A percentile compares a stretch with the other conserved stretches of the same genome.
Evolutionary conservation across 2,329 filamentous ascomycete species (phyloP).

Genomic region (Penicillium sp.): DNA sequence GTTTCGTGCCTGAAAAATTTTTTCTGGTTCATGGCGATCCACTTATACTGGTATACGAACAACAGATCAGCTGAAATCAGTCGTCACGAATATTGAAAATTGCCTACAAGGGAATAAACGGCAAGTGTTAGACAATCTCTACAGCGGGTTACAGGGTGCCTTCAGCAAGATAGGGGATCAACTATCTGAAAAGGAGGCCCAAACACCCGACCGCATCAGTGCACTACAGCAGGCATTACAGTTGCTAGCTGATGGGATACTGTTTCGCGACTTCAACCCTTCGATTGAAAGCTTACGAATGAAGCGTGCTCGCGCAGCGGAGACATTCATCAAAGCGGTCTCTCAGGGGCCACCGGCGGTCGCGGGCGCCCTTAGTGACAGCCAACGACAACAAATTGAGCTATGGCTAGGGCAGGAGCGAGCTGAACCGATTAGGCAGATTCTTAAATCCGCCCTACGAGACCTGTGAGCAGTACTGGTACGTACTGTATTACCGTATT

Average conservation of each 20-base stretch:
- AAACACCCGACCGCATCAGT: conserved; percentile 18
- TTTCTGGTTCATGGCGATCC: not conserved
- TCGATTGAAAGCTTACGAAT: conserved; percentile 34
- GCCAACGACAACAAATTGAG: conserved; percentile 22
- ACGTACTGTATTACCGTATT: not conserved
- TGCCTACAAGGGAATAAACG: conserved; percentile 30
- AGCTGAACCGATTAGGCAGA: conserved; percentile 33
- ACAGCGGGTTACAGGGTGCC: conserved; percentile 31
- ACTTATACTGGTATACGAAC: conserved; percentile 1
- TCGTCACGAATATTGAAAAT: conserved; percentile 24
- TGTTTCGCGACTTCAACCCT: conserved; percentile 31
- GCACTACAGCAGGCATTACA: conserved; percentile 25
- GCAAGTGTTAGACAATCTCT: conserved; percentile 32
- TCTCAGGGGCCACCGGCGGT: conserved; percentile 16
- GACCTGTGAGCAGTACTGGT: conserved; percentile 7
- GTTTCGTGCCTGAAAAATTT: not conserved
- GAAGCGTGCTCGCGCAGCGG: conserved; percentile 34
- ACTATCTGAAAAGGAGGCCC: conserved; percentile 16
- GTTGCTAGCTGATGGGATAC: conserved; percentile 25
- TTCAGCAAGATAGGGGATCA: conserved; percentile 28
- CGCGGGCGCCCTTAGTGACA: conserved; percentile 16
- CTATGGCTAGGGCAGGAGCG: conserved; percentile 38
- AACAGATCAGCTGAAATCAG: conserved; percentile 9
- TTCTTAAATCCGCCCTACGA: conserved; percentile 30
- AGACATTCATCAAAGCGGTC: conserved; percentile 29